These are phyloP conservation scores for Geranium rotundifolium DNA, from an alignment of 345 rosid species.

Conservation along the genomic window DNA sequence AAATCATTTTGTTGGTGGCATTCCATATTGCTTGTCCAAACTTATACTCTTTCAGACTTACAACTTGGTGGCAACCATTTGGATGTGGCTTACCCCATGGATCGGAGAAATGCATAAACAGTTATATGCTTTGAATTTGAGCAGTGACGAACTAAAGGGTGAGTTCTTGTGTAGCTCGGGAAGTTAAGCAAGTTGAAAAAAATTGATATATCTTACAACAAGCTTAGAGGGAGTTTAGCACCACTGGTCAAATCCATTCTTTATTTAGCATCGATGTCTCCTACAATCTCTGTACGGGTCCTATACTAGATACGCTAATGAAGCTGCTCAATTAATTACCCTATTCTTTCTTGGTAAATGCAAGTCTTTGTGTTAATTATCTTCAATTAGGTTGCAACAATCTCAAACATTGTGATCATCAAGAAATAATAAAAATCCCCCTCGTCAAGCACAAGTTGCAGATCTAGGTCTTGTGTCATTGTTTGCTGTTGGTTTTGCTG, in stretches of 20 bases:
- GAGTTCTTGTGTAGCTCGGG: slow-evolving; percentile 38
- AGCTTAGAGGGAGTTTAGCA: slow-evolving; percentile 44
- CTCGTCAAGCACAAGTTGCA: slow-evolving; percentile 18
- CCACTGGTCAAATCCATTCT: slow-evolving; percentile 23
- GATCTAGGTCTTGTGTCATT: slow-evolving; percentile 34
- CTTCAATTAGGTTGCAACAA: slow-evolving; percentile 11
- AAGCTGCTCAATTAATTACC: slow-evolving; percentile 24
- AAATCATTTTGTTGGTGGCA: slow-evolving; percentile 54
- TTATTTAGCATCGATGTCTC: slow-evolving; percentile 46
- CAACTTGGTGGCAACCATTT: slow-evolving; percentile 52
- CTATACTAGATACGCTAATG: slow-evolving; percentile 39
- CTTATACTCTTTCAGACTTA: slow-evolving; percentile 35
- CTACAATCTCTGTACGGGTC: slow-evolving; percentile 50
- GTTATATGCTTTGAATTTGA: slow-evolving; percentile 47
- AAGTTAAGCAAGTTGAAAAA: slow-evolving; percentile 27
- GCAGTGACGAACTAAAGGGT: slow-evolving; percentile 47
- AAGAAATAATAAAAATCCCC: slow-evolving; percentile 17
- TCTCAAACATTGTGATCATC: slow-evolving; percentile 31
- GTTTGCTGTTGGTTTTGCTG: slow-evolving; percentile 15
- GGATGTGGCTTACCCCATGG: slow-evolving; percentile 51
- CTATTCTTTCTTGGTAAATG: slow-evolving; percentile 44
- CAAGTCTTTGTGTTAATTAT: slow-evolving; percentile 46
- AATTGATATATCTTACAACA: slow-evolving; percentile 58
- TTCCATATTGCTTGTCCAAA: slow-evolving; percentile 46
- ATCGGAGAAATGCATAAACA: slow-evolving; percentile 38